Evolutionary conservation across 257 asterid genomes (phyloP), one percentile per base, ranked within the genome.

Genomic region (Primulina huaijiensis): DNA sequence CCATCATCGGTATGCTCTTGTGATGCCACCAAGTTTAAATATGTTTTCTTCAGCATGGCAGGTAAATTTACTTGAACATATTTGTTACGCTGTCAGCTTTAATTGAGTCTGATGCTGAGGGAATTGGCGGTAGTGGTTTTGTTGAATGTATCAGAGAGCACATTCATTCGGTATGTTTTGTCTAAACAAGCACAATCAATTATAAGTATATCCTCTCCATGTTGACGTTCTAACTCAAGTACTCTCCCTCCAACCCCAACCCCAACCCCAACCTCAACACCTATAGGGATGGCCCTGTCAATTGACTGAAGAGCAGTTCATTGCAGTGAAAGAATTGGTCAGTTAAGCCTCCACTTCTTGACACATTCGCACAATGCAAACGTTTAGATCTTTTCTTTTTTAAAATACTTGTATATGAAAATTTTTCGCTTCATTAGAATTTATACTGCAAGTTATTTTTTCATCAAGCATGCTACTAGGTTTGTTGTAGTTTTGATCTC

Each of bases 61-160:
- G 68, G 33, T 71, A 38, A 37, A 30, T 53, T 81, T 76, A 53
- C 74, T 68, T 71, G 68, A 64, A 59, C 76, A 73, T 78, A 66
- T 77, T 66, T 56, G 61, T 65, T 73, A 67, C 69, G 74, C 67
- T 77, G 29, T 62, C 90, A 88, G 98, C 96, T 81, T 80, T 92
- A 72, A 90, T 92, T 31, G 98, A 89, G 83, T 90, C 97, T 31
- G 98, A 92, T 80, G 97, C 97, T 68, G 98, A 90, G 82, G 98
- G 98, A 68, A 92, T 90, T 82, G 98, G 97, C 43, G 98, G 97
- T 60, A 92, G 97, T 83, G 98, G 98, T 68, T 92, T 92, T 75
- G 87, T 92, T 74, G 98, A 92, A 82, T 92, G 98, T 78, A 88
- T 92, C 79, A 82, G 92, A 69, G 98, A 92, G 83, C 95, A 90